Percentiles rank a stretch among this genome's conserved stretches.
These are phyloP conservation scores for Balakata baccata DNA, from an alignment of 345 rosid genomes.

Conservation along the genomic window DNA sequence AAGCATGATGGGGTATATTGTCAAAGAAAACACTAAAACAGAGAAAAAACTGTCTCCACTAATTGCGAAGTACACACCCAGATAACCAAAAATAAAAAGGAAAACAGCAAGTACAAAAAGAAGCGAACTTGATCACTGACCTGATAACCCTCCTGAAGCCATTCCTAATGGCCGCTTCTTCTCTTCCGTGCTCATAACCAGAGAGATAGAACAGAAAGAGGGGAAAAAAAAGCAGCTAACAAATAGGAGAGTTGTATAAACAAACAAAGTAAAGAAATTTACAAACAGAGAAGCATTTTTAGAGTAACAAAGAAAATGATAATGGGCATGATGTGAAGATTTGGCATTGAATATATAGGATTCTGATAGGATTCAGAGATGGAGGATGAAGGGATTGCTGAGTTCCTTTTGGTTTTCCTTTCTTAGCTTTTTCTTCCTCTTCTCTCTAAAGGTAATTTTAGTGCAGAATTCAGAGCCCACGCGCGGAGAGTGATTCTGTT, in stretches of 20 bases:
- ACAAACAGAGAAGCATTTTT: not conserved
- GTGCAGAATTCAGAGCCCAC: no score
- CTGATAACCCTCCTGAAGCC: slow-evolving; percentile 12
- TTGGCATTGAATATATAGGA: not conserved
- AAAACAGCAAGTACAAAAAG: not conserved
- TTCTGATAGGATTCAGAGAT: not conserved
- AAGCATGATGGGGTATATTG: no score
- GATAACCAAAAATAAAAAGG: not conserved
- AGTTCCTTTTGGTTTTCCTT: not conserved
- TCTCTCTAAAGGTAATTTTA: no score
- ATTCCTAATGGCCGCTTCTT: not conserved
- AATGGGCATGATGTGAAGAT: slow-evolving; percentile 8
- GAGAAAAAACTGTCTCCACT: not conserved
- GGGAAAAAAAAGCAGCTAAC: not conserved
- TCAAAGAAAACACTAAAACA: not conserved
- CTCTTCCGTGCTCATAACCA: slow-evolving; percentile 1
- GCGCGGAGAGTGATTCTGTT: no score
- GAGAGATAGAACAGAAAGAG: not conserved
- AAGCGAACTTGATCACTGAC: not conserved
- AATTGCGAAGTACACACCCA: not conserved
- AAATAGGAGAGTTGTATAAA: not conserved
- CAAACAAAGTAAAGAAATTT: no score
- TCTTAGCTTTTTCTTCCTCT: no score
- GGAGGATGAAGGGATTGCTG: not conserved
- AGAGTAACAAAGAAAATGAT: not conserved